phyloP scores from a whole-genome alignment of 352 stramenopile species.

The Globisporangium viniferum region DNA sequence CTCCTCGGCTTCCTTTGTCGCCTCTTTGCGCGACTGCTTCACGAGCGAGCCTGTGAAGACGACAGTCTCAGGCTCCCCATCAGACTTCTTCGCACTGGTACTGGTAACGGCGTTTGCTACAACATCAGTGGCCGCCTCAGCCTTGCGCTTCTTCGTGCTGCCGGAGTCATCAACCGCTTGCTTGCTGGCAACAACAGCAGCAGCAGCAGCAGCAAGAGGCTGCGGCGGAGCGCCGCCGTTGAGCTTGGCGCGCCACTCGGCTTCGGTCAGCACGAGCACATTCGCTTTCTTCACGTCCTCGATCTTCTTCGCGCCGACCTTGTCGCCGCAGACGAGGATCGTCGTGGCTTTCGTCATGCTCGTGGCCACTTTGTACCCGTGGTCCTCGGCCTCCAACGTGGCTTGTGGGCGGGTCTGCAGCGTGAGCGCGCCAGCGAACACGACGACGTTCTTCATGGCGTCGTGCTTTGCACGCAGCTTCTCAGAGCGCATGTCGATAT shows the following conservation, averaged over 20 bases:
- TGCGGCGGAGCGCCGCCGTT: neutral
- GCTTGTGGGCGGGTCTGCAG: constrained; percentile 42
- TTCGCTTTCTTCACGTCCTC: constrained; percentile 37
- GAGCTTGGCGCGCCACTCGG: constrained; percentile 36
- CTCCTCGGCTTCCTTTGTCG: constrained; percentile 20
- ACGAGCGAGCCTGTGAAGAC: constrained; percentile 31
- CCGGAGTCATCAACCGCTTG: neutral
- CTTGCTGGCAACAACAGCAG: neutral
- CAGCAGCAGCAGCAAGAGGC: neutral
- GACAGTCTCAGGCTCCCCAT: constrained; percentile 11
- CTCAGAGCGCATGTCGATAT: neutral
- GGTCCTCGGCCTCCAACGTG: constrained; percentile 25
- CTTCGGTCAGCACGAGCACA: constrained; percentile 34
- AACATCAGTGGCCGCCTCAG: neutral
- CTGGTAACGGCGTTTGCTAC: neutral
- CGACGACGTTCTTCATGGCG: constrained; percentile 24
- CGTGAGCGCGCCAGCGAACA: constrained; percentile 53
- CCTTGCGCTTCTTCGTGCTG: constrained; percentile 22
- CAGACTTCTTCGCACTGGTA: neutral
- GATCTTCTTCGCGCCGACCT: constrained; percentile 50
- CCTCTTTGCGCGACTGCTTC: constrained; percentile 29
- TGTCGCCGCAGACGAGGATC: constrained; percentile 52
- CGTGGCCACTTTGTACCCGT: constrained; percentile 35
- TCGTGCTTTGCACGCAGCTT: neutral
- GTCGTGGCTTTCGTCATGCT: constrained; percentile 34